Conservation (phyloP, 1,284 basidiomycete genomes). For the Anthracocystis panici-leucophaei region DNA sequence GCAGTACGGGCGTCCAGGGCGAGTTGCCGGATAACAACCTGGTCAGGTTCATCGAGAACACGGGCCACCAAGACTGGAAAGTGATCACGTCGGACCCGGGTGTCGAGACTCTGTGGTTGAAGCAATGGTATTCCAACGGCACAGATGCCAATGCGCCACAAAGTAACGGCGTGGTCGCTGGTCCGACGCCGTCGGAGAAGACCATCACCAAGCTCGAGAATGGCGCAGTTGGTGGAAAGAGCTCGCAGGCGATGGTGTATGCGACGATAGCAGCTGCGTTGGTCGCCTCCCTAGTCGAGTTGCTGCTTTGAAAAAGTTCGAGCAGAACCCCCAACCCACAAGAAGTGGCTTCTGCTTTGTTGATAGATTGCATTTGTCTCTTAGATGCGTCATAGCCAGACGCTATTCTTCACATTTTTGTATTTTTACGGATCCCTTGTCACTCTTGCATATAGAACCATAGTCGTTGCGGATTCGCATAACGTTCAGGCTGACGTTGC, state of each 20-base stretch:
- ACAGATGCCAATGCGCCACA: conserved; percentile 22
- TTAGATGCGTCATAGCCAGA: no score
- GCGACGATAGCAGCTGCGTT: background rate
- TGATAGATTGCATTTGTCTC: no score
- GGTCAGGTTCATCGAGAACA: conserved; percentile 37
- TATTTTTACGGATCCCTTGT: background rate
- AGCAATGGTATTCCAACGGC: conserved; percentile 51
- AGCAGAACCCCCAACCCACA: no score
- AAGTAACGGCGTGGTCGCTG: conserved; percentile 26
- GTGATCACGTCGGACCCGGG: conserved; percentile 57
- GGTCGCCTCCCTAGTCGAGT: background rate
- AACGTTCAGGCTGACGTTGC: background rate
- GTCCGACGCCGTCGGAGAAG: conserved; percentile 10
- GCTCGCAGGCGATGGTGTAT: no score
- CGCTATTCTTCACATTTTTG: no score
- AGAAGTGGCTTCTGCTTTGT: no score
- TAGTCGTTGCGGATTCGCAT: background rate
- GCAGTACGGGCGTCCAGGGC: conserved; percentile 33
- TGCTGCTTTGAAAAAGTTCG: background rate
- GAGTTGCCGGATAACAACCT: conserved; percentile 43
- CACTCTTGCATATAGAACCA: background rate
- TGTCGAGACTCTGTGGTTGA: conserved; percentile 55
- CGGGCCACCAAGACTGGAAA: conserved; percentile 54
- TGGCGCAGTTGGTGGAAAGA: background rate
- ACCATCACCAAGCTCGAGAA: conserved; percentile 3